Evolutionary conservation across 2,329 filamentous ascomycete species (phyloP).

Genomic region (Colletotrichum sp.): DNA sequence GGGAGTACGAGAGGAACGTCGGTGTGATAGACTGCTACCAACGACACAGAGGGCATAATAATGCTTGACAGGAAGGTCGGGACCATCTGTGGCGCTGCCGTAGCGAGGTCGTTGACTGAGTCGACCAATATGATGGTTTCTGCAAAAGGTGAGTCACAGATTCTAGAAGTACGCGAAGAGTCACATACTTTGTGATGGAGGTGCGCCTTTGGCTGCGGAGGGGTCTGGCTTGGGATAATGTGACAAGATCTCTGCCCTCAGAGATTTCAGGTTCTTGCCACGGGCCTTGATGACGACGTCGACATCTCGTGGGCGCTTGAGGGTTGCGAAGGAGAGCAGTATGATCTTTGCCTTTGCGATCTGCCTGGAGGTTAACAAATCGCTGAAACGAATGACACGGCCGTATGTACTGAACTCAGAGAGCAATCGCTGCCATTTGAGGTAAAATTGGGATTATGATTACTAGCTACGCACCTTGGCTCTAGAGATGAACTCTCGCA

Average conservation of each 20-base stretch:
- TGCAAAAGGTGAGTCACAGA: constrained; percentile 36
- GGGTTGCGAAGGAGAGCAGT: constrained; percentile 78
- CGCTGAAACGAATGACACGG: neutral
- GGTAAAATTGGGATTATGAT: neutral
- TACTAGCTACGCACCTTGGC: constrained; percentile 63
- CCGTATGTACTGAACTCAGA: neutral
- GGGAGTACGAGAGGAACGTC: constrained; percentile 70
- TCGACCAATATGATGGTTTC: constrained; percentile 81
- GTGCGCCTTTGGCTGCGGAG: constrained; percentile 36
- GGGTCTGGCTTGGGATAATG: constrained; percentile 49
- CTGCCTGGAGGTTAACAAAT: constrained; percentile 35
- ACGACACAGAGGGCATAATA: constrained; percentile 69
- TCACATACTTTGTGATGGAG: constrained; percentile 46
- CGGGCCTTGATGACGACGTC: constrained; percentile 72
- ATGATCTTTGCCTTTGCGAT: constrained; percentile 72
- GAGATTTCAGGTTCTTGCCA: constrained; percentile 58
- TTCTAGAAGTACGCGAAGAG: neutral
- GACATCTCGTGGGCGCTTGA: constrained; percentile 66
- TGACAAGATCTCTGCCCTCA: constrained; percentile 65
- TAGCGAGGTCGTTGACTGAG: constrained; percentile 71
- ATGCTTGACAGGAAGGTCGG: constrained; percentile 73
- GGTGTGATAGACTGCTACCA: constrained; percentile 82
- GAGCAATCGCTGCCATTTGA: neutral
- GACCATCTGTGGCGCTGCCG: constrained; percentile 59
- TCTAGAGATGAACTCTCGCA: constrained; percentile 76